These are phyloP conservation scores for Syzygium syzygioides DNA, from an alignment of 441 rosid species.

Conservation along the genomic window DNA sequence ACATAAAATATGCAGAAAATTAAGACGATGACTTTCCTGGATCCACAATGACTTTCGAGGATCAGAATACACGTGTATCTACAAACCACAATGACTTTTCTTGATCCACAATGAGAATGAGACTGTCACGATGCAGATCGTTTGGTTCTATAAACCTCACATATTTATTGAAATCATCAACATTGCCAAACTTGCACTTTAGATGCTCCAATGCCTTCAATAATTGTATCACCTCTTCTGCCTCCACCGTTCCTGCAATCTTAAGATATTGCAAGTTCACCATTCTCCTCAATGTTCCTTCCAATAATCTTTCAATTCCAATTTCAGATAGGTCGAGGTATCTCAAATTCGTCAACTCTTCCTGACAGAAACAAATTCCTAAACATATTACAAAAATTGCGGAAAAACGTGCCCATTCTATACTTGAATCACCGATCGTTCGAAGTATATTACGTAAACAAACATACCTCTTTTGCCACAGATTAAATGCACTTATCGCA, in stretches of 20 bases:
- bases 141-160: background rate
- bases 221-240: background rate
- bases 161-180: background rate
- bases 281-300: background rate
- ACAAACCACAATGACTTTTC: background rate
- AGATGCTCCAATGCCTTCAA: background rate
- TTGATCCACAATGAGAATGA: background rate
- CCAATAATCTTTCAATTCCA: background rate
- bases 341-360: background rate
- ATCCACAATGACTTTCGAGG: background rate
- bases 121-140: accelerated
- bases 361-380: too few species aligned
- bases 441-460: too few species aligned
- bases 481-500: too few species aligned
- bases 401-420: too few species aligned
- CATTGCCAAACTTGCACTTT: background rate
- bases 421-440: too few species aligned
- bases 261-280: background rate
- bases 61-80: background rate
- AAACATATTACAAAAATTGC: too few species aligned
- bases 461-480: too few species aligned
- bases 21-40: background rate
- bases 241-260: background rate
- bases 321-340: background rate
- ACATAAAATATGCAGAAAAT: background rate